Conservation (phyloP, 768 basidiomycete species). For the Trametes coccinea region DNA sequence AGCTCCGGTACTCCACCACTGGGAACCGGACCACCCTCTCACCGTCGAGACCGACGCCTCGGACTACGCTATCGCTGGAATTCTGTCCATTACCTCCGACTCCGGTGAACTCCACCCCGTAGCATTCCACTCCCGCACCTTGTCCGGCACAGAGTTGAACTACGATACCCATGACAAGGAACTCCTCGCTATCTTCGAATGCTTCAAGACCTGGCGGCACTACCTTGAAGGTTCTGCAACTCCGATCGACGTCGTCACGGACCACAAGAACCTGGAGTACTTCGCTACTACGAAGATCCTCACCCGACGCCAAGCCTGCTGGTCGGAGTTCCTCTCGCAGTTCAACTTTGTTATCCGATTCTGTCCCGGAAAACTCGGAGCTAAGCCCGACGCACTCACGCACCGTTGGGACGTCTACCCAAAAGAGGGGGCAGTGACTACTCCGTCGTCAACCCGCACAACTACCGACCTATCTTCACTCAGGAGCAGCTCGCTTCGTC, state of each 20-base stretch:
- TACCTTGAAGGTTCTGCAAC: slow-evolving; percentile 26
- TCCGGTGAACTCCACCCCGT: slow-evolving; percentile 32
- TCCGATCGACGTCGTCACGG: slow-evolving; percentile 29
- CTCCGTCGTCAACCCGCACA: too few relatives aligned
- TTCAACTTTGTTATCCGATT: slow-evolving; percentile 20
- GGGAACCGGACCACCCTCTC: slow-evolving; percentile 16
- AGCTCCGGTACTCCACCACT: slow-evolving; percentile 27
- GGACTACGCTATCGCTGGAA: slow-evolving; percentile 23
- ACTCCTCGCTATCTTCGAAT: slow-evolving; percentile 45
- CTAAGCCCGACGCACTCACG: too few relatives aligned
- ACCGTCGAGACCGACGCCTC: slow-evolving; percentile 29
- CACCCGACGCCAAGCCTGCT: slow-evolving; percentile 39
- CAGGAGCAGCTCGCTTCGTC: too few relatives aligned
- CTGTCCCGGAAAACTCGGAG: too few relatives aligned
- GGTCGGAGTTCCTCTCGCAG: slow-evolving; percentile 30
- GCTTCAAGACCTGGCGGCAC: slow-evolving; percentile 28
- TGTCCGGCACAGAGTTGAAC: slow-evolving; percentile 40
- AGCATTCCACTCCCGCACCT: slow-evolving; percentile 32
- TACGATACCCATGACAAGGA: slow-evolving; percentile 55
- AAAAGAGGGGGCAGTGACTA: too few relatives aligned
- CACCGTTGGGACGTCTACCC: too few relatives aligned
- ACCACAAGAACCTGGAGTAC: slow-evolving; percentile 42
- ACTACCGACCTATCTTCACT: too few relatives aligned
- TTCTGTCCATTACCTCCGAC: slow-evolving; percentile 17
- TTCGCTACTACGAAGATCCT: slow-evolving; percentile 35